These are phyloP conservation scores for Vitis hybrid DNA, from an alignment of 177 flowering plant genomes.

Conservation along the genomic window DNA sequence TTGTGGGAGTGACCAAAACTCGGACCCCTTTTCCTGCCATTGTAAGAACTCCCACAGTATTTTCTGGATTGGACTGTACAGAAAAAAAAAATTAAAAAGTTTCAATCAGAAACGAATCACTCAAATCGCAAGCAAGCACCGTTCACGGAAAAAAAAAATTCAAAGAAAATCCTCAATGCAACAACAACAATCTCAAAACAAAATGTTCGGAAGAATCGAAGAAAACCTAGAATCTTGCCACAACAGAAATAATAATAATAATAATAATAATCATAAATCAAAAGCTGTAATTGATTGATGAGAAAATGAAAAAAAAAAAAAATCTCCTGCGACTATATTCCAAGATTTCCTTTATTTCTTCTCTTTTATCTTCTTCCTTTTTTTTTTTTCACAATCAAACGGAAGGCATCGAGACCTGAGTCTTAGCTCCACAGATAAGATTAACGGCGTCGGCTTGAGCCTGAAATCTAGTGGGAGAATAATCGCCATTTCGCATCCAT, in stretches of 20 bases:
- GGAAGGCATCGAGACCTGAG: slow-evolving; percentile 49
- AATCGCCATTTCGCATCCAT: slow-evolving; percentile 98
- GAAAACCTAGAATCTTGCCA: not conserved
- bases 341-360: too few species aligned
- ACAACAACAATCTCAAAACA: not conserved
- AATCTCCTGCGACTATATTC: too few species aligned
- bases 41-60: slow-evolving; percentile 85
- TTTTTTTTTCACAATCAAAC: not conserved
- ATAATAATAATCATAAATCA: not conserved
- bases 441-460: slow-evolving; percentile 94
- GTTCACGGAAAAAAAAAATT: not conserved
- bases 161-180: not conserved
- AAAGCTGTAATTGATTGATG: not conserved
- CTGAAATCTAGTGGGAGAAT: slow-evolving; percentile 74
- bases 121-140: not conserved
- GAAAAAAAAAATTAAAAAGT: not conserved
- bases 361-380: not conserved
- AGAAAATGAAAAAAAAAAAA: not conserved
- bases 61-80: slow-evolving; percentile 92
- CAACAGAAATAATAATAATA: not conserved
- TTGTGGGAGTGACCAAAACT: slow-evolving; percentile 89
- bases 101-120: slow-evolving; percentile 3
- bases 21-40: slow-evolving; percentile 99
- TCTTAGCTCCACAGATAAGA: slow-evolving; percentile 95
- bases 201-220: not conserved